Evolutionary conservation across 306 rosid genomes (phyloP).

Genomic region (Castanea mollissima): DNA sequence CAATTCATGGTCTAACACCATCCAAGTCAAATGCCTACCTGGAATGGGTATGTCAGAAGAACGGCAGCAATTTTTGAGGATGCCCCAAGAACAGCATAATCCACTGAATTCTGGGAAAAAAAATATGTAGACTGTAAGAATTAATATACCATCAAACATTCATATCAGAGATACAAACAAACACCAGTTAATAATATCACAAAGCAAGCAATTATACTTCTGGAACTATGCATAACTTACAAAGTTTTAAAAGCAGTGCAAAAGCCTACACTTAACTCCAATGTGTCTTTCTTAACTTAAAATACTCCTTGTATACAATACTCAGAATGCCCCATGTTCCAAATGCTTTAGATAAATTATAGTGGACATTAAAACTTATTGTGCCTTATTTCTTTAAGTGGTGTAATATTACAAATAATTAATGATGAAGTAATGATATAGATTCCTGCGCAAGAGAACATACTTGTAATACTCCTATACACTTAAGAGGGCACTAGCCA

Average conservation of each 20-base stretch:
- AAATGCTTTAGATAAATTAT: not conserved
- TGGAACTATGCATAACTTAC: not conserved
- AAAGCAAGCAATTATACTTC: conserved; percentile 1
- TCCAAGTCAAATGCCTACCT: conserved; percentile 43
- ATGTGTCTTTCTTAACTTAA: not conserved
- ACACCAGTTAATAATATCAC: conserved; percentile 6
- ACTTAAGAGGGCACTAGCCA: no score
- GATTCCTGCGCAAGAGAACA: no score
- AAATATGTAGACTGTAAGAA: not conserved
- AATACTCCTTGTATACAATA: not conserved
- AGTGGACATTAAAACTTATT: not conserved
- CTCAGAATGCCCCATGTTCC: not conserved
- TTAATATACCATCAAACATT: not conserved
- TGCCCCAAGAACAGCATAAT: conserved; percentile 88
- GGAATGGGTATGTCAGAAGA: conserved; percentile 87
- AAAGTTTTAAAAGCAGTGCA: not conserved
- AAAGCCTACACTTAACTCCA: not conserved
- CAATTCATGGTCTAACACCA: conserved; percentile 23
- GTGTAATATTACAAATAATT: not conserved
- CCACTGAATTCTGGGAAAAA: conserved; percentile 63
- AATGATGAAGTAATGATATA: not conserved
- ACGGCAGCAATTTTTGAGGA: conserved; percentile 65
- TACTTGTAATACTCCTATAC: no score
- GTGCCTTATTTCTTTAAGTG: not conserved
- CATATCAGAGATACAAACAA: conserved; percentile 7